Base-by-base conservation (phyloP, 208 protist genomes). In the Trichomonas tenax region DNA sequence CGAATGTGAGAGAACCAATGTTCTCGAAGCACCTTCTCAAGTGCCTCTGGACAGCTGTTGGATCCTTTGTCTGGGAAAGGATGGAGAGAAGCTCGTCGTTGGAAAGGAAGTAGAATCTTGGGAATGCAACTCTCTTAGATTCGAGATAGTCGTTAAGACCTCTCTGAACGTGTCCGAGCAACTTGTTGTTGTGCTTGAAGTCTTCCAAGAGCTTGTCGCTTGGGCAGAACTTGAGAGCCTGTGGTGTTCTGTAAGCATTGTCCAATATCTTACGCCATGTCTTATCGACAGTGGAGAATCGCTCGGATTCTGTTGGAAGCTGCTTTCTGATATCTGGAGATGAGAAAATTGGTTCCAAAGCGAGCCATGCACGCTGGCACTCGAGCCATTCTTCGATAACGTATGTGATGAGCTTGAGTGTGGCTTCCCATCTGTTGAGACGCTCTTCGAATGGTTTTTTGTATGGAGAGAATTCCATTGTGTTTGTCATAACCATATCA, bases 21-120 rank as follows among this genome's bases (percentile, higher is more conserved):
- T 98, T 98, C 96, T 99, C 98, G 97, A 99, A 99, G 97, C 98
- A 99, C 97, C 99, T 99, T 82, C 98, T 98, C 81, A 99, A 97
- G 97, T 99, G 99, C 63, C 98, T 98, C 98, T 99, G 98, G 49
- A 99, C 98, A 97, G 98, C 98, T 90, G 97, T 96, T 4, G 98
- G 98, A 96, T 99, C 98, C 96, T 99, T 99, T 11, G 97, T 98
- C 98, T 99, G 98, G 11, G 99, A 98, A 14, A 99, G 97, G 93
- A 99, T 99, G 97, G 99, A 98, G 26, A 99, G 97, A 95, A 99
- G 96, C 97, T 99, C 99, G 97, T 99, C 98, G 96, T 99, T 99
- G 9, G 98, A 99, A 23, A 99, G 96, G 96, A 99, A 99, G 96
- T 98, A 98, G 97, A 99, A 99, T 86, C 98, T 97, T 97, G 96